Base-by-base conservation (phyloP, 306 rosid genomes). In the Carpinus fangiana region DNA sequence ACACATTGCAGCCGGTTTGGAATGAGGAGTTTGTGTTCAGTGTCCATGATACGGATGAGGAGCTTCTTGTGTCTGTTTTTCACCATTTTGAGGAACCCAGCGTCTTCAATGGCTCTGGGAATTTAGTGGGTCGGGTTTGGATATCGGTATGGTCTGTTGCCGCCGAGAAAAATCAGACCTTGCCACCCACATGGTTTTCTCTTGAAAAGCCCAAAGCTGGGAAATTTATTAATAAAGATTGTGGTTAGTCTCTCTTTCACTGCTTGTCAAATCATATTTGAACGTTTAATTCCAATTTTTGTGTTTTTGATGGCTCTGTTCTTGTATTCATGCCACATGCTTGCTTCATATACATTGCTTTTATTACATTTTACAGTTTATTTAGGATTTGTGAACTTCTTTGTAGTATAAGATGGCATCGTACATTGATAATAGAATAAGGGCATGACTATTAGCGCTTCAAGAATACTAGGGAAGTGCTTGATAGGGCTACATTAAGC, bases 141-240 rank as follows among this genome's bases (percentile, higher is more conserved):
- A 78, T 94, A 54, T 92, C 89, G 2, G 48, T 90, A 7, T 77
- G 61, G 66, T 82, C 86, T 0, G 79, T 90, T 82, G 86, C 83
- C 52, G 81, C 81, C 21, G 87, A 82, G 85, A 89, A 83, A 36
- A 78, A 87, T 13, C 89, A 79, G 23, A 87, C 88, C 51, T 79
- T 92, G 83, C 90, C 83, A 0, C 92, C 97, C 7, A 81, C 93
- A 1, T 90, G 98, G 98, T 91, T 89, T 80, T 78, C 88, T 52
- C 81, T 94, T 76, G 80, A 78, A 55, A 72, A 52, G 72, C 69
- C 89, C 64, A 86, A 84, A 77, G 70, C 74, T 64, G 90, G 85
- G 43, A 90, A 81, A 52, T 84, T 83, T 71, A 46, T 90, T 88
- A 76, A 77, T 73, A 83, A 65, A 79, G 86, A 86, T 55, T 86